Conservation (phyloP, 2,329 filamentous ascomycete genomes). For the Rutstroemia sp. region DNA sequence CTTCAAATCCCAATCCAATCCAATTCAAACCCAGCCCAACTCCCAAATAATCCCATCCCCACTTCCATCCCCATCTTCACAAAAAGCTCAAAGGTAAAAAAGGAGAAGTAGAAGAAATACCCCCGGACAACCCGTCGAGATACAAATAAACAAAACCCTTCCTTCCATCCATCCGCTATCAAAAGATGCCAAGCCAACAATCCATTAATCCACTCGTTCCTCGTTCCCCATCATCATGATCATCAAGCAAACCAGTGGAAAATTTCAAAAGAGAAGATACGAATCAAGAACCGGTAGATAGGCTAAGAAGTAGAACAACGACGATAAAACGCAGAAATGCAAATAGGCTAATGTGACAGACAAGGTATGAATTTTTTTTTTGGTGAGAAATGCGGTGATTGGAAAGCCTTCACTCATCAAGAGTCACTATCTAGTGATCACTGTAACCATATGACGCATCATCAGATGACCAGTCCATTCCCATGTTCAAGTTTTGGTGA, state of each 20-base stretch:
- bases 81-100: not conserved
- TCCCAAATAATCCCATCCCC: not conserved
- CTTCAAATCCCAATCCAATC: not conserved
- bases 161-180: not conserved
- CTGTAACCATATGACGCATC: not conserved
- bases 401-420: not conserved
- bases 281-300: not conserved
- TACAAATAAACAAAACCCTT: not conserved
- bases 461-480: conserved; percentile 10
- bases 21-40: not conserved
- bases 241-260: not conserved
- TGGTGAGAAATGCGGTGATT: not conserved
- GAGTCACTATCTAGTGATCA: not conserved
- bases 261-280: not conserved
- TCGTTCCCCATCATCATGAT: not conserved
- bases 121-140: conserved; percentile 8
- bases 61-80: too few species aligned
- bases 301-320: not conserved
- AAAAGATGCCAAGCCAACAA: not conserved
- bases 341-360: not conserved
- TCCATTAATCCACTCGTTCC: not conserved
- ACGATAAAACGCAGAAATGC: not conserved
- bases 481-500: conserved; percentile 7
- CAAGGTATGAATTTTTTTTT: not conserved
- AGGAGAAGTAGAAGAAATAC: not conserved